These are phyloP conservation scores for Ogataea hybrid DNA, from an alignment of 1,139 yeast genomes.

Conservation along the genomic window DNA sequence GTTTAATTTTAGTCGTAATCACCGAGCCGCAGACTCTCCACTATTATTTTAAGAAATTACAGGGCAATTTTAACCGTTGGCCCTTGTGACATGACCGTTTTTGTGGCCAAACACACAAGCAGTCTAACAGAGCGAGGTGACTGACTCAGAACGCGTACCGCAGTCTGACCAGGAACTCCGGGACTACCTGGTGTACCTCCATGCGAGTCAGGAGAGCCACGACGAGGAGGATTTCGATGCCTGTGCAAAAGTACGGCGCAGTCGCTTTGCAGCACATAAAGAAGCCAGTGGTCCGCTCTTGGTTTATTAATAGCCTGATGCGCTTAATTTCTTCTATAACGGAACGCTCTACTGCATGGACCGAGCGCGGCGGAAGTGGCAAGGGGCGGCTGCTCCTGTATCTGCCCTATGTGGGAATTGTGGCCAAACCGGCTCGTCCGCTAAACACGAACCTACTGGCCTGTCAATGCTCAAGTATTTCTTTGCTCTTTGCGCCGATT, in stretches of 20 bases:
- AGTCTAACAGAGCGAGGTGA: background rate
- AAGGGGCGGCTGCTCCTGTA: conserved; percentile 60
- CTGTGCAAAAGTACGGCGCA: conserved; percentile 47
- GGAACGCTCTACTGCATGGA: conserved; percentile 56
- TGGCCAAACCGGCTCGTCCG: conserved; percentile 57
- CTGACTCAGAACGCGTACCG: background rate
- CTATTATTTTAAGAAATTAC: background rate
- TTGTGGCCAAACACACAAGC: background rate
- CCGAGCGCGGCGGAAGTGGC: conserved; percentile 49
- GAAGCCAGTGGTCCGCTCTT: conserved; percentile 37
- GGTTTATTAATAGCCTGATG: conserved; percentile 57
- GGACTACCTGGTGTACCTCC: conserved; percentile 6
- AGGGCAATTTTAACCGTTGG: background rate
- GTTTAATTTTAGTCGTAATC: background rate
- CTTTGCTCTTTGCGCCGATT: conserved; percentile 54
- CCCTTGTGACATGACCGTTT: background rate
- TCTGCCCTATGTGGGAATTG: conserved; percentile 62
- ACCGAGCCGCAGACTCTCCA: conserved; percentile 2
- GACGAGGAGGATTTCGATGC: conserved; percentile 31
- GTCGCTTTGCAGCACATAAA: conserved; percentile 48
- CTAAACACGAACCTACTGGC: conserved; percentile 52
- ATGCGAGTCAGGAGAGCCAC: conserved; percentile 15
- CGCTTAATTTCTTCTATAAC: conserved; percentile 58
- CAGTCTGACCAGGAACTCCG: background rate
- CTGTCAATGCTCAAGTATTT: conserved; percentile 47